A percentile compares a stretch with the other conserved stretches of the same genome.
Conservation (phyloP, 495 filamentous ascomycete species). For the Tuber aestivum region DNA sequence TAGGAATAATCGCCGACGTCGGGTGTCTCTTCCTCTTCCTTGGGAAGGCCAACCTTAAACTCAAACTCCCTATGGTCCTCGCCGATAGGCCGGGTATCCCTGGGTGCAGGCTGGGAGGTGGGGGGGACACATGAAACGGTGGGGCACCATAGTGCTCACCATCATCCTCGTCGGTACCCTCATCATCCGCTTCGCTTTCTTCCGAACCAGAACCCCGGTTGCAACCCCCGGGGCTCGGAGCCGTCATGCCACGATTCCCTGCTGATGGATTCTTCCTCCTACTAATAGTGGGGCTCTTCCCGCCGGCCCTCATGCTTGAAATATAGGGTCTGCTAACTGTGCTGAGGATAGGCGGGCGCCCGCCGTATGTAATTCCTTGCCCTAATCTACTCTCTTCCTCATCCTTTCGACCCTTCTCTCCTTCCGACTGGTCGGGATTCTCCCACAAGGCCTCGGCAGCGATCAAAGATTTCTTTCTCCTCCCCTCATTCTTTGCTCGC, state of each 20-base stretch:
- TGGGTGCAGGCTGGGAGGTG: background rate
- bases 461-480: constrained; percentile 37
- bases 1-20: constrained; percentile 31
- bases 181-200: constrained; percentile 37
- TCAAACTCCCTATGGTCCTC: constrained; percentile 7
- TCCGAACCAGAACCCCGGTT: constrained; percentile 21
- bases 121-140: constrained; percentile 8
- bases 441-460: constrained; percentile 31
- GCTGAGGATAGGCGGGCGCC: constrained; percentile 18
- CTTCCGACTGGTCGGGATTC: constrained; percentile 22
- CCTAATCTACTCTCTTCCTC: constrained; percentile 27
- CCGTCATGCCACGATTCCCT: constrained; percentile 15
- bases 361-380: constrained; percentile 22
- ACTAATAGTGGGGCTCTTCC: constrained; percentile 17
- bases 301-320: constrained; percentile 24
- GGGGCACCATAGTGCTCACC: constrained; percentile 9
- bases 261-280: constrained; percentile 21
- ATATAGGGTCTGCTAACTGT: constrained; percentile 12
- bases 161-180: constrained; percentile 33
- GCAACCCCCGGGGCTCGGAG: constrained; percentile 13
- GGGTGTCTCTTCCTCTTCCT: constrained; percentile 33
- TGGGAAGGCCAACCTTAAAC: background rate
- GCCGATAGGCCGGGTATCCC: background rate
- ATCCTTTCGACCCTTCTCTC: constrained; percentile 13
- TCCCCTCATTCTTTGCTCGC: constrained; percentile 35